These are phyloP conservation scores for Trametes cingulata DNA, from an alignment of 768 basidiomycete species.

Conservation along the genomic window DNA sequence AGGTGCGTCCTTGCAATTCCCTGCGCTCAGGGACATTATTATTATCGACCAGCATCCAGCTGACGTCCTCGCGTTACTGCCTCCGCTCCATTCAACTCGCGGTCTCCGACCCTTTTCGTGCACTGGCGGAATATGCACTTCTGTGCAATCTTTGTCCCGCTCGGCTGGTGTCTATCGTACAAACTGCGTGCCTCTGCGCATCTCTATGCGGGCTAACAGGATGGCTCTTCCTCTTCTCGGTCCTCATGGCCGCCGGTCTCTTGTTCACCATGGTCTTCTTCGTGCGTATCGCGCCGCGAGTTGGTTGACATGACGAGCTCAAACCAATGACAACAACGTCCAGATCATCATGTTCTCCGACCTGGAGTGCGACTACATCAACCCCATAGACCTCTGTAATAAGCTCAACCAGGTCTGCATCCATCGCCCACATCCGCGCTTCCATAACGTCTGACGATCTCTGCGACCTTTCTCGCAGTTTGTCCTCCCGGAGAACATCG, in stretches of 20 bases:
- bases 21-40: background rate
- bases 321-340: background rate
- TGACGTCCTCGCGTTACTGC: conserved; percentile 2
- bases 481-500: conserved; percentile 93
- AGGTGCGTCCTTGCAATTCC: conserved; percentile 1
- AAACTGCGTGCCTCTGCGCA: background rate
- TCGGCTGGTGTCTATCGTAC: background rate
- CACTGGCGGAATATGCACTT: background rate
- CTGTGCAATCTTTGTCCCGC: no score
- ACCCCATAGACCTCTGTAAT: conserved; percentile 99
- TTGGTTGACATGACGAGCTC: background rate
- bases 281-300: conserved; percentile 53
- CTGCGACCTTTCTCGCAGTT: conserved; percentile 58
- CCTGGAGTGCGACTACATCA: conserved; percentile 99
- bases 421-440: background rate
- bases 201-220: conserved; percentile 46
- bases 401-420: conserved; percentile 90
- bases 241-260: conserved; percentile 91
- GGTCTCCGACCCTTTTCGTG: background rate
- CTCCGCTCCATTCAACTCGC: background rate
- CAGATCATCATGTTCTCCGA: conserved; percentile 99
- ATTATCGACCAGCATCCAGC: background rate
- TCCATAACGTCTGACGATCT: background rate
- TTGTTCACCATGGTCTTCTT: conserved; percentile 99
- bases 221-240: conserved; percentile 96